Percentiles rank a stretch among this genome's conserved stretches.
These are phyloP conservation scores for Moelleriella libera DNA, from an alignment of 2,329 filamentous ascomycete genomes.

Conservation along the genomic window DNA sequence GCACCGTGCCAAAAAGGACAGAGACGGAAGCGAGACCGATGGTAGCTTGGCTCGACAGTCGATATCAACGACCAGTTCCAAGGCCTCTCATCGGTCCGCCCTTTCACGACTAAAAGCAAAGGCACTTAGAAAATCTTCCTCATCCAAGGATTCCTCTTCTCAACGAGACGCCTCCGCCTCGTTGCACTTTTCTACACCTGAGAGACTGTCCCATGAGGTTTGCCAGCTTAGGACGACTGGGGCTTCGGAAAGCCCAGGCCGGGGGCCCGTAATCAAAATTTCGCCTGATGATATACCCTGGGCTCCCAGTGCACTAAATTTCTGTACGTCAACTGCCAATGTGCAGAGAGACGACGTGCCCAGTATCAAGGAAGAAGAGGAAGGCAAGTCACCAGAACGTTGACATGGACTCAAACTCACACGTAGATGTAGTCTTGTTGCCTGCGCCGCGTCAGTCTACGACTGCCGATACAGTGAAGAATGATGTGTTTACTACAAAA, in stretches of 20 bases:
- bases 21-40: constrained; percentile 6
- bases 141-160: constrained; percentile 1
- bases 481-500: background rate
- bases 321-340: background rate
- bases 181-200: background rate
- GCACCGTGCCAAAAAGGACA: constrained; percentile 33
- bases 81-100: constrained; percentile 1
- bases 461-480: background rate
- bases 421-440: background rate
- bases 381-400: background rate
- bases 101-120: constrained; percentile 16
- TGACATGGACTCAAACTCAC: background rate
- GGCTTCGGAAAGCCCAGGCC: background rate
- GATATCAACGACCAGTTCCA: constrained; percentile 5
- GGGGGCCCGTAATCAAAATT: background rate
- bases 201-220: background rate
- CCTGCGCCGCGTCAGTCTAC: background rate
- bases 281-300: background rate
- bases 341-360: background rate
- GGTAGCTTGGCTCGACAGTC: constrained; percentile 2
- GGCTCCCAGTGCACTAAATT: background rate
- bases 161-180: background rate
- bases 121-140: constrained; percentile 3
- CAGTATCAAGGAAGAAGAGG: background rate
- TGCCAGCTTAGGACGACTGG: constrained; percentile 3